Conservation (phyloP, 148 eudicot species). For the Fagopyrum tataricum region DNA sequence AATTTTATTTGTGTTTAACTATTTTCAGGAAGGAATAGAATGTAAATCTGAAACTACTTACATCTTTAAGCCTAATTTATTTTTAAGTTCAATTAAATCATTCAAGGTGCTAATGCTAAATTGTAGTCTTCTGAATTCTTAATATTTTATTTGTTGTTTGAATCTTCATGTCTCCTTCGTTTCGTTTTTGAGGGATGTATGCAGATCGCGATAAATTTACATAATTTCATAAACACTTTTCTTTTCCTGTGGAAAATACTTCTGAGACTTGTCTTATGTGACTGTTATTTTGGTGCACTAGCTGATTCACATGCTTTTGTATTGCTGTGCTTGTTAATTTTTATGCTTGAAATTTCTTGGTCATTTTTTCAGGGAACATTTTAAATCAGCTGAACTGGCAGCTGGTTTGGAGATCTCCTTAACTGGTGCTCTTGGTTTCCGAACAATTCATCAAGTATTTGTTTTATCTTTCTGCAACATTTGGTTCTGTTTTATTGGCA, state of each 20-base stretch:
- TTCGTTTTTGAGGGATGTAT: not conserved
- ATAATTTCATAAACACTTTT: not conserved
- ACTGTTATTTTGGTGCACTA: not conserved
- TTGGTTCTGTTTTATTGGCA: not conserved
- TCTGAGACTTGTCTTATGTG: conserved; percentile 3
- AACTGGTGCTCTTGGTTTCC: conserved; percentile 86
- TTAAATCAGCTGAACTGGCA: conserved; percentile 59
- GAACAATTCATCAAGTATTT: conserved; percentile 81
- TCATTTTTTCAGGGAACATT: conserved; percentile 40
- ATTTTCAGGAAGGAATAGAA: not conserved
- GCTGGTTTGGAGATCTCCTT: conserved; percentile 60
- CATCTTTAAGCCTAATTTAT: not conserved
- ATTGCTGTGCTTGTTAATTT: conserved; percentile 3
- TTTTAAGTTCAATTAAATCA: not conserved
- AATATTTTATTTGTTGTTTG: not conserved
- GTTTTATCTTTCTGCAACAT: not conserved
- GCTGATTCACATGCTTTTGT: not conserved
- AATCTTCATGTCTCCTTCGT: not conserved
- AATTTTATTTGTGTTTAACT: not conserved
- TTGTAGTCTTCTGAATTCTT: not conserved
- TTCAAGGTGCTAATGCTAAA: not conserved
- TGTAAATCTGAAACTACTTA: not conserved
- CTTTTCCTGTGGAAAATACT: not conserved
- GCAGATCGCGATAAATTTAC: not conserved
- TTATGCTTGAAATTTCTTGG: not conserved